phyloP scores from a whole-genome alignment of 1,139 yeast species.

The Saccharomyces pastorianus region DNA sequence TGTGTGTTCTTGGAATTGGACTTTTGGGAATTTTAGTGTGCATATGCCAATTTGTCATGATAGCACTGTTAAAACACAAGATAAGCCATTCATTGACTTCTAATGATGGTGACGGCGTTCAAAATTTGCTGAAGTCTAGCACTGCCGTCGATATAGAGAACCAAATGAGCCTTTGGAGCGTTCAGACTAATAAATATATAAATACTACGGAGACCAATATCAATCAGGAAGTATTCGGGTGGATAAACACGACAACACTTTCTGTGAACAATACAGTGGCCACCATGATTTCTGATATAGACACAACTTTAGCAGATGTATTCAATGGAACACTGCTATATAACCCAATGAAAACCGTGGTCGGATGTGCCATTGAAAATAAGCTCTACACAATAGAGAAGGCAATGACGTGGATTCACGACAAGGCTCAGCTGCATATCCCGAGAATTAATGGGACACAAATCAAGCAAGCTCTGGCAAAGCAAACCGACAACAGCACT shows the following conservation, averaged over 20 bases:
- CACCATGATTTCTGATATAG: constrained; percentile 43
- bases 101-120: background rate
- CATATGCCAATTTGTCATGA: constrained; percentile 40
- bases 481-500: background rate
- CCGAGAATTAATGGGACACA: constrained; percentile 43
- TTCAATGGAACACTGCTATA: constrained; percentile 66
- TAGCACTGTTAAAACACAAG: constrained; percentile 26
- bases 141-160: constrained; percentile 2
- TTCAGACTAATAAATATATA: constrained; percentile 44
- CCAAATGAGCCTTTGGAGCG: constrained; percentile 39
- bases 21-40: constrained; percentile 43
- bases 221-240: constrained; percentile 60
- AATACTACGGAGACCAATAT: constrained; percentile 38
- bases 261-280: constrained; percentile 50
- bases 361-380: constrained; percentile 71
- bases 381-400: constrained; percentile 56
- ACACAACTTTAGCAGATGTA: constrained; percentile 45
- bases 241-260: constrained; percentile 49
- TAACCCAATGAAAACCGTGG: constrained; percentile 53
- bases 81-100: constrained; percentile 5
- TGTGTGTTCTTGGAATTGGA: constrained; percentile 40
- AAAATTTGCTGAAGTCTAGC: background rate
- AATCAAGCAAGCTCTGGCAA: constrained; percentile 9
- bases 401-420: constrained; percentile 74
- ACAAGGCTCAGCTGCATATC: constrained; percentile 49